These are phyloP conservation scores for Aeminium ludgeri DNA, from an alignment of 495 filamentous ascomycete species.

Conservation along the genomic window DNA sequence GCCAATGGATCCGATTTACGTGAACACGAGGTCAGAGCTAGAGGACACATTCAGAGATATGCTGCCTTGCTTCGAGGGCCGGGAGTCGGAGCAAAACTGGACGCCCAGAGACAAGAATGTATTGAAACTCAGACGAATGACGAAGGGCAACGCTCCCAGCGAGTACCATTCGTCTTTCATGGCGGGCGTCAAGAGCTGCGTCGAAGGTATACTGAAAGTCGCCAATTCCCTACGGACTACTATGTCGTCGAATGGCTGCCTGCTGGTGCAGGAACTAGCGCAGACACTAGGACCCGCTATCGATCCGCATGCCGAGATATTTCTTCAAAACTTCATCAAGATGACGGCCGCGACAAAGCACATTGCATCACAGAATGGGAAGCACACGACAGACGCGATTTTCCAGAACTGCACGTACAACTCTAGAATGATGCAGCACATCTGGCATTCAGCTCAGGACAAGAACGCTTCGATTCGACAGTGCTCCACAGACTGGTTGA, in stretches of 20 bases:
- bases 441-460: conserved; percentile 63
- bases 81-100: conserved; percentile 86
- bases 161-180: conserved; percentile 57
- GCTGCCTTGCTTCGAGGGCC: conserved; percentile 68
- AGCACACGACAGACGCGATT: conserved; percentile 56
- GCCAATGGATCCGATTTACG: conserved; percentile 58
- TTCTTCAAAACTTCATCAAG: conserved; percentile 80
- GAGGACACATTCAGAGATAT: conserved; percentile 73
- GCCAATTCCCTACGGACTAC: conserved; percentile 78
- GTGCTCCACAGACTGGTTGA: conserved; percentile 69
- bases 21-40: conserved; percentile 64
- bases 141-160: conserved; percentile 65
- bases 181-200: conserved; percentile 47
- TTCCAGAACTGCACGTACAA: conserved; percentile 64
- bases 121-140: conserved; percentile 55
- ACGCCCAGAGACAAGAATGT: conserved; percentile 62
- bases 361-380: conserved; percentile 65
- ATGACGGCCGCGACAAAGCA: conserved; percentile 78
- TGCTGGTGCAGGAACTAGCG: conserved; percentile 72
- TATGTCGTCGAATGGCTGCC: conserved; percentile 68
- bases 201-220: conserved; percentile 84
- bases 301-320: conserved; percentile 76
- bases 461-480: conserved; percentile 76
- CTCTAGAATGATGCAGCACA: conserved; percentile 62
- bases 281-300: conserved; percentile 56